A percentile compares a stretch with the other conserved stretches of the same genome.
These are phyloP conservation scores for Pseudogymnoascus sp. DNA, from an alignment of 2,329 filamentous ascomycete genomes.

Conservation along the genomic window DNA sequence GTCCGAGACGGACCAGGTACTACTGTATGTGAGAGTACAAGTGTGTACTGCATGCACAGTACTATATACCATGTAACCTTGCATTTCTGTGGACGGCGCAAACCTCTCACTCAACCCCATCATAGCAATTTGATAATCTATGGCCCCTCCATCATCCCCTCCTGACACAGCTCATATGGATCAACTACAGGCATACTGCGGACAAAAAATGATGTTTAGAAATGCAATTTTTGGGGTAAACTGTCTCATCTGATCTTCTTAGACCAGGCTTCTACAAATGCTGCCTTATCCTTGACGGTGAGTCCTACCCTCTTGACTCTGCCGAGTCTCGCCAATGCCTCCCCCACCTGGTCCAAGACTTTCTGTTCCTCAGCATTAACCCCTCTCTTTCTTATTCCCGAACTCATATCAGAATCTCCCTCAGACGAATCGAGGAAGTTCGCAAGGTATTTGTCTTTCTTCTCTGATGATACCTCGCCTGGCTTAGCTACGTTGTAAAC, in stretches of 20 bases:
- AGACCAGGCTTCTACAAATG: conserved; percentile 69
- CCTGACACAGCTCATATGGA: not conserved
- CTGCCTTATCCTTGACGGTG: conserved; percentile 71
- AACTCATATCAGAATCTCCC: conserved; percentile 19
- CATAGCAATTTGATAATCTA: too few relatives aligned
- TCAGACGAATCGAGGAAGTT: conserved; percentile 24
- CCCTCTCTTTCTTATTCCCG: not conserved
- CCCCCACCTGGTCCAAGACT: conserved; percentile 70
- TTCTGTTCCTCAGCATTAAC: conserved; percentile 50
- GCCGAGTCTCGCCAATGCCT: conserved; percentile 78
- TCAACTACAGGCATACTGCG: not conserved
- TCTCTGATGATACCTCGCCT: conserved; percentile 21
- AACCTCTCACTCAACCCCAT: not conserved
- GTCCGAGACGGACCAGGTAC: not conserved
- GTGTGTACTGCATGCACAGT: not conserved
- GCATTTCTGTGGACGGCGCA: not conserved
- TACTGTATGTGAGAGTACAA: not conserved
- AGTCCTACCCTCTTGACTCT: conserved; percentile 83
- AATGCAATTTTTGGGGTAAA: not conserved
- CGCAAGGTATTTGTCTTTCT: conserved; percentile 28
- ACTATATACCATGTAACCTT: not conserved
- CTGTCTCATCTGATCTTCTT: conserved; percentile 30
- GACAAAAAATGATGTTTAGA: not conserved
- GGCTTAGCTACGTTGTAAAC: conserved; percentile 46
- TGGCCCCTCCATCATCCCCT: not conserved